Evolutionary conservation across 495 filamentous ascomycete genomes (phyloP).

Genomic region (Cetradonia linearis): DNA sequence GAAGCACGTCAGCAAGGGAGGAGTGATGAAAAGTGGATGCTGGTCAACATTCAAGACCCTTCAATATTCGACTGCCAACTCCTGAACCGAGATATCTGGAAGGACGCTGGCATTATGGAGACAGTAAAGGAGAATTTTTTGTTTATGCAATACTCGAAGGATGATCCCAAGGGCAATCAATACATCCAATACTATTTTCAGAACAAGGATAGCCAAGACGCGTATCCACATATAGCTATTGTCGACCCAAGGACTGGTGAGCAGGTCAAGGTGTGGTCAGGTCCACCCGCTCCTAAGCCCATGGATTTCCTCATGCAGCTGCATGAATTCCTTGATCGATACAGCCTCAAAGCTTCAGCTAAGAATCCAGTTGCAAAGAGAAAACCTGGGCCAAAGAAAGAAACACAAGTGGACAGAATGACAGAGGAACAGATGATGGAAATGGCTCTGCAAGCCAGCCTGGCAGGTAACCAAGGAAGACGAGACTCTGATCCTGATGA

Average conservation of each 20-base stretch:
- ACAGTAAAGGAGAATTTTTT: constrained; percentile 87
- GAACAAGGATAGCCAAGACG: constrained; percentile 56
- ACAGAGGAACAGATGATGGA: constrained; percentile 96
- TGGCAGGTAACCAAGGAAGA: constrained; percentile 37
- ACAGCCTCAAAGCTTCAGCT: constrained; percentile 74
- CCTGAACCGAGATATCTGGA: constrained; percentile 93
- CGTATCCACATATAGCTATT: constrained; percentile 91
- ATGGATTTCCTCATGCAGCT: constrained; percentile 82
- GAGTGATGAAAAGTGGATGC: constrained; percentile 79
- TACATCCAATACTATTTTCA: constrained; percentile 90
- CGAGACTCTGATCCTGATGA: constrained; percentile 67
- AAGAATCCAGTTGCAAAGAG: constrained; percentile 85
- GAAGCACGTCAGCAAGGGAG: constrained; percentile 73
- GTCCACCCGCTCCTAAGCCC: constrained; percentile 62
- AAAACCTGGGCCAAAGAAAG: constrained; percentile 58
- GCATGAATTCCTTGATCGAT: constrained; percentile 90
- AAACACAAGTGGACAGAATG: constrained; percentile 71
- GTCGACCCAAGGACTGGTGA: constrained; percentile 93
- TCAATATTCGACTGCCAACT: constrained; percentile 86
- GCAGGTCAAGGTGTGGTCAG: constrained; percentile 94
- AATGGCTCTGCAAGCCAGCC: constrained; percentile 80
- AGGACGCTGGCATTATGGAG: constrained; percentile 62
- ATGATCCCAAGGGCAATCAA: constrained; percentile 59
- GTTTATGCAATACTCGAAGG: constrained; percentile 84
- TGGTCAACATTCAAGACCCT: constrained; percentile 90